Percentiles rank a stretch among this genome's conserved stretches.
phyloP scores from a whole-genome alignment of 768 basidiomycete species.

The Tulasnella sp. region DNA sequence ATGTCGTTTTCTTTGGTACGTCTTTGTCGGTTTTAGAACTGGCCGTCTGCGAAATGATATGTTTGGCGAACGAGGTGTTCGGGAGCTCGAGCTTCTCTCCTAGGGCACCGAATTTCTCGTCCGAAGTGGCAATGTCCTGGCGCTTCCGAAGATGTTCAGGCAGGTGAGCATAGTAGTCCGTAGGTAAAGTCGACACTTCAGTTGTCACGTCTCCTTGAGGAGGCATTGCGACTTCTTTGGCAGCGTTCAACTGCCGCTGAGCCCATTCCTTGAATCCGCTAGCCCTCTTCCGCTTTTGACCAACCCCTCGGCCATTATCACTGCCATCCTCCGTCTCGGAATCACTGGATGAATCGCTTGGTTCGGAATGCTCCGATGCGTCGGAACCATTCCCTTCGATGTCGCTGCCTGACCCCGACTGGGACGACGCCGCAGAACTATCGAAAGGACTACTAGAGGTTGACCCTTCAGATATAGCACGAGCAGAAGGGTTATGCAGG shows the following conservation, averaged over 20 bases:
- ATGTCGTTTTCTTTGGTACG: constrained; percentile 26
- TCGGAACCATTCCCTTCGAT: background rate
- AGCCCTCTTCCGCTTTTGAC: constrained; percentile 27
- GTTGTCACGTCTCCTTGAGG: too few species aligned
- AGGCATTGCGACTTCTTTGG: constrained; percentile 25
- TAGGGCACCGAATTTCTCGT: constrained; percentile 61
- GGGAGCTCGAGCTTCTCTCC: constrained; percentile 63
- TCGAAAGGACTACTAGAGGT: constrained; percentile 44
- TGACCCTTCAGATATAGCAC: constrained; percentile 33
- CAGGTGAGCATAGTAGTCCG: constrained; percentile 13
- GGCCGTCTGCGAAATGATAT: constrained; percentile 23
- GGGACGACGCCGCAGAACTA: constrained; percentile 66
- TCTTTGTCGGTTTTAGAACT: constrained; percentile 20
- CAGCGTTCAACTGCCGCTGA: constrained; percentile 51
- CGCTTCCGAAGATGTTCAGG: constrained; percentile 21
- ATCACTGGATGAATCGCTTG: background rate
- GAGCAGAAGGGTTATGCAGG: constrained; percentile 22
- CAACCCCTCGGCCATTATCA: constrained; percentile 22
- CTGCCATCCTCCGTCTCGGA: constrained; percentile 21
- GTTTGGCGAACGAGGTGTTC: constrained; percentile 47
- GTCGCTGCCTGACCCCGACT: constrained; percentile 23
- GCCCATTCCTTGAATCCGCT: constrained; percentile 84
- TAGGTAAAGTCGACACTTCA: constrained; percentile 7
- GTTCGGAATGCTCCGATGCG: background rate
- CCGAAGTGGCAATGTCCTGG: constrained; percentile 20